Evolutionary conservation across 345 rosid genomes (phyloP).

Genomic region (Ceriops tagal): DNA sequence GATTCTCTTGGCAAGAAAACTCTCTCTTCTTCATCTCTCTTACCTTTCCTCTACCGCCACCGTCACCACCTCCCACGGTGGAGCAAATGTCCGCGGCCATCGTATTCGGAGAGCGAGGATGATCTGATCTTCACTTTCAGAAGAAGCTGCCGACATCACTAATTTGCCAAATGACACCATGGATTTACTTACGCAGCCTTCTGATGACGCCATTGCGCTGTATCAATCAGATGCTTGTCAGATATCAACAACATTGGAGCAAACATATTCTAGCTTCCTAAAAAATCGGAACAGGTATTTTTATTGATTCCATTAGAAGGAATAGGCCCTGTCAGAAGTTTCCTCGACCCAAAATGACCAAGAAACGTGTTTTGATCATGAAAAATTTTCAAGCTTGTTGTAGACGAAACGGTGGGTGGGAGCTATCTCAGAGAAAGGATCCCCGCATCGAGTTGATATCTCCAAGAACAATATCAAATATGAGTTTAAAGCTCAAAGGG

Average conservation of each 20-base stretch:
- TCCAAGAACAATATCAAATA: slow-evolving; percentile 27
- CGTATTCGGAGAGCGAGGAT: slow-evolving; percentile 14
- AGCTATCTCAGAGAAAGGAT: slow-evolving; percentile 65
- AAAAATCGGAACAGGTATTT: slow-evolving; percentile 56
- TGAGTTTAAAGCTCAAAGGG: slow-evolving; percentile 50
- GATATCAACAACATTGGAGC: slow-evolving; percentile 21
- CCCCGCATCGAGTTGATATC: slow-evolving; percentile 69
- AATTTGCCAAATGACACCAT: slow-evolving; percentile 24
- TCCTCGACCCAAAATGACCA: slow-evolving; percentile 54
- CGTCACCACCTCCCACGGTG: too few relatives aligned
- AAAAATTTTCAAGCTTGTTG: slow-evolving; percentile 71
- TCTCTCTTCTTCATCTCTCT: too few relatives aligned
- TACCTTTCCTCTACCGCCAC: too few relatives aligned
- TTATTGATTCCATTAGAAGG: slow-evolving; percentile 65
- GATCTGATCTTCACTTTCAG: slow-evolving; percentile 20
- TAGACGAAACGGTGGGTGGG: slow-evolving; percentile 55
- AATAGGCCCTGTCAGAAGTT: slow-evolving; percentile 79
- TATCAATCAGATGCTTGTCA: slow-evolving; percentile 30
- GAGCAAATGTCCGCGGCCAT: too few relatives aligned
- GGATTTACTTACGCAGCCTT: slow-evolving; percentile 26
- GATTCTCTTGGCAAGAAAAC: too few relatives aligned
- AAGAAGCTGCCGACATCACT: slow-evolving; percentile 22
- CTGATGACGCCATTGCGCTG: slow-evolving; percentile 19
- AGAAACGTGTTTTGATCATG: slow-evolving; percentile 60
- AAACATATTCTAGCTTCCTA: slow-evolving; percentile 51